Evolutionary conservation across 768 basidiomycete species (phyloP).

Genomic region (Leccinum truebloodii): DNA sequence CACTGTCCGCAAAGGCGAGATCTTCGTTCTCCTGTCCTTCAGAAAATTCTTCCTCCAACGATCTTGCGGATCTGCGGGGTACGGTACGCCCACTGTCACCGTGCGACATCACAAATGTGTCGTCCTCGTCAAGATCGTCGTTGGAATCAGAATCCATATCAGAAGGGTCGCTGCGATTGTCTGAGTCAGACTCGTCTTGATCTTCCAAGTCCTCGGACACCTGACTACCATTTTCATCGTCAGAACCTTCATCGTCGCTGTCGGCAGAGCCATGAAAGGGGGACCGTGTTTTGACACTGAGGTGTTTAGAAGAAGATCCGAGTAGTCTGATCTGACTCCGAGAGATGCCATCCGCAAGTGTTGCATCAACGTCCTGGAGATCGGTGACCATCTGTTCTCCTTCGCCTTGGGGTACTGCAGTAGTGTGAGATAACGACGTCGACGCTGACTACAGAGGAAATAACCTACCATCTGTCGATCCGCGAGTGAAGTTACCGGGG

Average conservation of each 20-base stretch:
- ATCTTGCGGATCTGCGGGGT: slow-evolving; percentile 42
- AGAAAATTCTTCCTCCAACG: slow-evolving; percentile 37
- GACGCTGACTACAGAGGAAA: background rate
- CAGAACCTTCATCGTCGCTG: slow-evolving; percentile 34
- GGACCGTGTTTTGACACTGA: slow-evolving; percentile 45
- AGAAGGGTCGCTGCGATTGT: background rate
- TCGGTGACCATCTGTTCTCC: slow-evolving; percentile 98
- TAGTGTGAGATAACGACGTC: background rate
- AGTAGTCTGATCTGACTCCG: slow-evolving; percentile 83
- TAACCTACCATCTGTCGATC: slow-evolving; percentile 60
- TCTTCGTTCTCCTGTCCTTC: slow-evolving; percentile 41
- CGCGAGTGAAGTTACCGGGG: slow-evolving; percentile 88
- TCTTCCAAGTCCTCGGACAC: slow-evolving; percentile 20
- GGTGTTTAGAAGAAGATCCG: slow-evolving; percentile 73
- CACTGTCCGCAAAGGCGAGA: slow-evolving; percentile 74
- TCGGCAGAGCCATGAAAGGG: slow-evolving; percentile 37
- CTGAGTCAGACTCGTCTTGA: background rate
- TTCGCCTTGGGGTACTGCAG: slow-evolving; percentile 74
- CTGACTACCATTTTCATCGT: slow-evolving; percentile 15
- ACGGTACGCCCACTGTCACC: slow-evolving; percentile 51
- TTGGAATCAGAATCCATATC: slow-evolving; percentile 6
- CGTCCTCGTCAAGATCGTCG: background rate
- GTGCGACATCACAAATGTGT: background rate
- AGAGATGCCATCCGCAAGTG: slow-evolving; percentile 82
- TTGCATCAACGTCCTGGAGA: slow-evolving; percentile 81